Base-by-base conservation (phyloP, 441 rosid genomes). In the Gossypium schwendimanii region DNA sequence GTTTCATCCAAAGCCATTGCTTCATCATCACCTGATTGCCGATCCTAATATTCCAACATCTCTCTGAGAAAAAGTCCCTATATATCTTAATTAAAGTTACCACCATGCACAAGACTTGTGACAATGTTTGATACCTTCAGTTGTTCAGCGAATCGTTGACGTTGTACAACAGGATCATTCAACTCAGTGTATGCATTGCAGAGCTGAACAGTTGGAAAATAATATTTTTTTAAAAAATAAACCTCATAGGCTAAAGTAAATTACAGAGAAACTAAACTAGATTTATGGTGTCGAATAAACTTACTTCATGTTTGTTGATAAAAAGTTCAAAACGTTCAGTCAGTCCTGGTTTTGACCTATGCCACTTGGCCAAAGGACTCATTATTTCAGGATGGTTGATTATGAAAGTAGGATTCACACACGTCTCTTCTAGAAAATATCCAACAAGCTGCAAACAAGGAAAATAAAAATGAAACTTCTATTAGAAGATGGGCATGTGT, bases 291-390 rank as follows among this genome's bases (percentile, higher is more conserved):
- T 33, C 28, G 47, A 60, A 54, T 24, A 17, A 31, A 18, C 78
- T 55, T 83, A 90, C 98, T 73, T 93, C 97, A 59, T 78, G 97
- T 84, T 89, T 84, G 87, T 93, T 93, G 53, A 88, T 61, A 73
- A 93, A 93, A 69, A 93, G 81, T 76, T 93, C 98, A 67, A 91
- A 93, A 36, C 97, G 89, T 71, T 93, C 93, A 14, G 93, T 93
- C 73, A 93, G 81, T 77, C 82, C 88, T 20, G 78, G 84, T 66
- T 79, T 85, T 0, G 82, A 83, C 85, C 95, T 82, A 60, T 93
- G 98, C 93, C 93, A 93, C 81, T 92, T 93, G 0, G 98, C 97
- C 83, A 93, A 73, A 21, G 95, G 97, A 80, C 97, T 89, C 98
- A 91, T 93, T 65, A 93, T 91, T 83, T 93, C 95, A 3, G 98